Evolutionary conservation across 2,329 filamentous ascomycete species (phyloP).

Genomic region (Scolecobasidium constrictum): DNA sequence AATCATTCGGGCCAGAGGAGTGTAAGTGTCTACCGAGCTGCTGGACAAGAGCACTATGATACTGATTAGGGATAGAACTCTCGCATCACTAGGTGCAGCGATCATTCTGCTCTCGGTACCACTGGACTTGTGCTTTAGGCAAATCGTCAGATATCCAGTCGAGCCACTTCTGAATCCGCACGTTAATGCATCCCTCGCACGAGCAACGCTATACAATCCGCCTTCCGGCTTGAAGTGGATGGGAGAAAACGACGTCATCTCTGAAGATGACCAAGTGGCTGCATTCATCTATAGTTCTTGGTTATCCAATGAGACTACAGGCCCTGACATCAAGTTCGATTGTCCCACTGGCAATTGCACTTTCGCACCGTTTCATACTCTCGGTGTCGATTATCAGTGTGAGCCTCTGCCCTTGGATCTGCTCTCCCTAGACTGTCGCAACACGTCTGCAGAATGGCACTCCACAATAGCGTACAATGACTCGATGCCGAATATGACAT

Average conservation of each 20-base stretch:
- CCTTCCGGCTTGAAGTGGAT: neutral
- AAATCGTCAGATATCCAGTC: conserved; percentile 7
- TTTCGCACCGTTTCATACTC: conserved; percentile 7
- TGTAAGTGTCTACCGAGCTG: conserved; percentile 1
- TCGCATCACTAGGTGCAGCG: conserved; percentile 9
- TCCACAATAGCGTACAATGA: neutral
- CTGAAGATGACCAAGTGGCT: neutral
- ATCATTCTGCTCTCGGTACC: conserved; percentile 8
- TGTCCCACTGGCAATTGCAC: conserved; percentile 11
- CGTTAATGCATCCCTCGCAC: neutral
- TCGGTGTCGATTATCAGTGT: conserved; percentile 8
- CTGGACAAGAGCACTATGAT: too few species aligned
- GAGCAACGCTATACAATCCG: conserved; percentile 3
- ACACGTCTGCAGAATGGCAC: conserved; percentile 5
- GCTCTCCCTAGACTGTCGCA: neutral
- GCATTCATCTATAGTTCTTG: neutral
- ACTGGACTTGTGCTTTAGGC: conserved; percentile 10
- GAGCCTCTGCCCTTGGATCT: conserved; percentile 1
- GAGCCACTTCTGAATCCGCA: neutral
- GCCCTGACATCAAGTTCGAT: neutral
- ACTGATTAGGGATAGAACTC: neutral
- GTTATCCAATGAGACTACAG: neutral
- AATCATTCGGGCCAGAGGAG: conserved; percentile 2
- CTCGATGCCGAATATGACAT: neutral
- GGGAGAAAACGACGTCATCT: neutral